Conservation (phyloP, 2,329 filamentous ascomycete species). For the Pyricularia sp. region DNA sequence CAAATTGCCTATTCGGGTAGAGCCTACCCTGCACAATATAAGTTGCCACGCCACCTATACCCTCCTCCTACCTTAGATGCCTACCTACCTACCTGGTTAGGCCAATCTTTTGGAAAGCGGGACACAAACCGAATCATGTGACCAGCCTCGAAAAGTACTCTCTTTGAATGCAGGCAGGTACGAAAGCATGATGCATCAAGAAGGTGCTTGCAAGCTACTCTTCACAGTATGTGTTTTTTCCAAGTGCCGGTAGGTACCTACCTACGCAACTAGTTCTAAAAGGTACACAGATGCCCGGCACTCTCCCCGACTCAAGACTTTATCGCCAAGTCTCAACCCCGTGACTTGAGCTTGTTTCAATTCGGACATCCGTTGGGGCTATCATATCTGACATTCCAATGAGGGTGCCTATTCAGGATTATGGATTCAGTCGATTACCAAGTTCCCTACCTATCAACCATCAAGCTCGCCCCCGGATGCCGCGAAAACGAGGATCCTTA, state of each 20-base stretch:
- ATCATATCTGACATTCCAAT: background rate
- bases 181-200: background rate
- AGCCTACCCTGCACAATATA: background rate
- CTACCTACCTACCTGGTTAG: no score
- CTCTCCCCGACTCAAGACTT: background rate
- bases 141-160: background rate
- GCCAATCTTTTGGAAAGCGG: no score
- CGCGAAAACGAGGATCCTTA: background rate
- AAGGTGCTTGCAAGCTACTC: background rate
- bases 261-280: no score
- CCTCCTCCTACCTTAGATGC: no score
- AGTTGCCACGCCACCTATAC: no score
- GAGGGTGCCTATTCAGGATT: background rate
- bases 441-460: no score
- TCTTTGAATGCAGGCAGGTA: background rate
- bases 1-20: background rate
- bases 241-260: background rate
- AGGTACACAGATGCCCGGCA: no score
- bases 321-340: background rate
- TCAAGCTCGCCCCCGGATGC: background rate
- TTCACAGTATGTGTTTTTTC: background rate
- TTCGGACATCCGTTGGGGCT: background rate
- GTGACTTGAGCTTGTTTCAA: background rate
- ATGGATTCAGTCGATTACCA: background rate
- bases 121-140: background rate